These are phyloP conservation scores for Zymoseptoria brevis DNA, from an alignment of 2,329 filamentous ascomycete genomes.

Conservation along the genomic window DNA sequence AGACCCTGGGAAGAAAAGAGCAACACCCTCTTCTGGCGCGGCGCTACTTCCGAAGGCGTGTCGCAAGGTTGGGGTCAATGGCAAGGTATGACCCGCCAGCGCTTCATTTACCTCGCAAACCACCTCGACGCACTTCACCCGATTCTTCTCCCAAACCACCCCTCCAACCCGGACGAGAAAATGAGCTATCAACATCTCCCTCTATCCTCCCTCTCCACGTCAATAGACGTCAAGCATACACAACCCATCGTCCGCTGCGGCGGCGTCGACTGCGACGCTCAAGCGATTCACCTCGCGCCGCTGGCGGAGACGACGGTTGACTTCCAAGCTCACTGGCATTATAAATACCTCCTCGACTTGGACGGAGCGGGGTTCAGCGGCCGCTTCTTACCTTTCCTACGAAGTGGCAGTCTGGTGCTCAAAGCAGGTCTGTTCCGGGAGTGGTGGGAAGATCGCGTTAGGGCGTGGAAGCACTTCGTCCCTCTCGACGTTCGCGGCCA, in stretches of 20 bases:
- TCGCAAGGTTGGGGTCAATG: conserved; percentile 45
- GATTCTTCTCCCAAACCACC: conserved; percentile 48
- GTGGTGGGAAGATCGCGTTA: conserved; percentile 69
- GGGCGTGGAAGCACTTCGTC: conserved; percentile 73
- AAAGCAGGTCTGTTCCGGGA: conserved; percentile 65
- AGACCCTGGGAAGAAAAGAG: conserved; percentile 53
- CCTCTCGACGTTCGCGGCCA: conserved; percentile 68
- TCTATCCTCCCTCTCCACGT: conserved; percentile 44
- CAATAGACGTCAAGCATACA: conserved; percentile 45
- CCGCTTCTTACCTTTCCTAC: conserved; percentile 56
- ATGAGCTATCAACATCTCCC: conserved; percentile 37
- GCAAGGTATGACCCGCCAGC: conserved; percentile 62
- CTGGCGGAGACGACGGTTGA: conserved; percentile 36
- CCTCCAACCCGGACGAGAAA: conserved; percentile 29
- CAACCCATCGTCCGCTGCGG: conserved; percentile 50
- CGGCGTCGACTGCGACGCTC: conserved; percentile 45
- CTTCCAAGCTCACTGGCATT: conserved; percentile 53
- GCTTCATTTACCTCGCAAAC: conserved; percentile 63
- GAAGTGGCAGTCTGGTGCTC: conserved; percentile 60
- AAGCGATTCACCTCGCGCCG: conserved; percentile 46
- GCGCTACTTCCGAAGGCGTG: conserved; percentile 52
- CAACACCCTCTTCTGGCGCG: conserved; percentile 65
- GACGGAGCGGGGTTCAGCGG: conserved; percentile 63
- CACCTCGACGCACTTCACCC: conserved; percentile 42
- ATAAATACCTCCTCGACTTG: conserved; percentile 64